A percentile compares a stretch with the other conserved stretches of the same genome.
Conservation (phyloP, 192 early-diverging fungal genomes). For the Rhizophagus sp. region DNA sequence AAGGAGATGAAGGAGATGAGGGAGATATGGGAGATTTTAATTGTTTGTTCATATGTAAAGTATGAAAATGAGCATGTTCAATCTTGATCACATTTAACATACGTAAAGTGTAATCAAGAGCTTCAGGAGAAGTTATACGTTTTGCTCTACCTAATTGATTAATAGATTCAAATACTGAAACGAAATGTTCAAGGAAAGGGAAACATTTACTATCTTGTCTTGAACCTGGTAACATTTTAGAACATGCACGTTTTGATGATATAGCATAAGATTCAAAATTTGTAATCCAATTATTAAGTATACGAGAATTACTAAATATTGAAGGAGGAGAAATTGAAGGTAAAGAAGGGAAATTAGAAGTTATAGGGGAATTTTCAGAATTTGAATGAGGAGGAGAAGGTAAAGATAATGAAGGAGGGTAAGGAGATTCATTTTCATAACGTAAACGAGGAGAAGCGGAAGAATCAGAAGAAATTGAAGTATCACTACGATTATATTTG, state of each 20-base stretch:
- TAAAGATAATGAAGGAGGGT: neutral
- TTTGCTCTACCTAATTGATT: constrained; percentile 1
- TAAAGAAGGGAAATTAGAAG: neutral
- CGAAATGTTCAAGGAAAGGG: constrained; percentile 20
- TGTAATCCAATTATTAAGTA: constrained; percentile 11
- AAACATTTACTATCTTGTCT: constrained; percentile 14
- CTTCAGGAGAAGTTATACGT: neutral
- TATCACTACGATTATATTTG: neutral
- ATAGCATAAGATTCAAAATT: constrained; percentile 23
- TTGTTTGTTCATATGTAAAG: neutral
- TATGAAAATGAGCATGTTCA: constrained; percentile 21
- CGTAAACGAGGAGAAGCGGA: neutral
- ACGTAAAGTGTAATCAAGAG: constrained; percentile 11
- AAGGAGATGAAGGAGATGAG: neutral
- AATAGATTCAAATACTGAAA: constrained; percentile 26
- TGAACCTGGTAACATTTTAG: neutral
- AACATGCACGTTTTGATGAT: neutral
- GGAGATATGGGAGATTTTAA: neutral
- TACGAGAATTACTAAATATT: constrained; percentile 2
- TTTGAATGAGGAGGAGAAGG: neutral
- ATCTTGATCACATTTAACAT: constrained; percentile 28
- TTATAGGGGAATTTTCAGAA: neutral
- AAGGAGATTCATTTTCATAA: neutral
- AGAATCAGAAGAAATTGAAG: neutral
- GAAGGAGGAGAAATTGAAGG: neutral